Percentiles rank a stretch among this genome's conserved stretches.
These are phyloP conservation scores for Penstemon eatonii DNA, from an alignment of 257 asterid genomes.

Conservation along the genomic window DNA sequence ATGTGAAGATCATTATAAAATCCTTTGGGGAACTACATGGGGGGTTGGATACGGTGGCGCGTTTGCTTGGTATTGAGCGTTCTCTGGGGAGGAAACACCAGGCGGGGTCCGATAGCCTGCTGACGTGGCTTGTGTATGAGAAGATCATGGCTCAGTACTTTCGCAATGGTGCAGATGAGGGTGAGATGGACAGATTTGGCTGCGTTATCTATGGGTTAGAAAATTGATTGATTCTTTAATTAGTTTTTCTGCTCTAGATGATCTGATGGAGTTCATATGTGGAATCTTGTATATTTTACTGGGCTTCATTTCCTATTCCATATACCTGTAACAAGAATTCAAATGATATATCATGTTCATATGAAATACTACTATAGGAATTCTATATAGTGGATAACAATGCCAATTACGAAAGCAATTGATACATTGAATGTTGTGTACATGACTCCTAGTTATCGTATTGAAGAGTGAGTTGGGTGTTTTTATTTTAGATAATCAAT, in stretches of 20 bases:
- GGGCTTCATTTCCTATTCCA: slow-evolving; percentile 25
- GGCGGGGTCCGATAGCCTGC: slow-evolving; percentile 88
- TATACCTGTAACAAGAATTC: too few species aligned
- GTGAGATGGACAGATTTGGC: slow-evolving; percentile 48
- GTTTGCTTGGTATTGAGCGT: slow-evolving; percentile 51
- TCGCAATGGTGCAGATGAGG: slow-evolving; percentile 34
- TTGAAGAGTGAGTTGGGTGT: too few species aligned
- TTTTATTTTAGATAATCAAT: too few species aligned
- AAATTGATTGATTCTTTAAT: slow-evolving; percentile 26
- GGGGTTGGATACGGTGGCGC: slow-evolving; percentile 71
- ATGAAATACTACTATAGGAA: too few species aligned
- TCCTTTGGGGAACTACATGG: slow-evolving; percentile 69
- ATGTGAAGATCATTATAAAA: slow-evolving; percentile 70
- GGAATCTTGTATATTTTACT: neutral
- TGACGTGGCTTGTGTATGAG: slow-evolving; percentile 72
- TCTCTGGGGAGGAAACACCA: slow-evolving; percentile 71
- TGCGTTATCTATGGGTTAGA: slow-evolving; percentile 88
- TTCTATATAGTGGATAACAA: too few species aligned
- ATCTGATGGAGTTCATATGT: too few species aligned
- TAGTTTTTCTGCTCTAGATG: too few species aligned
- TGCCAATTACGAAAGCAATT: too few species aligned
- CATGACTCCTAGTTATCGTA: too few species aligned
- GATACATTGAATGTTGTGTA: too few species aligned
- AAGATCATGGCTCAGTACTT: slow-evolving; percentile 54
- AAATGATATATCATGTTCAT: too few species aligned